Conservation (phyloP, 345 rosid genomes). For the Dimocarpus longan region DNA sequence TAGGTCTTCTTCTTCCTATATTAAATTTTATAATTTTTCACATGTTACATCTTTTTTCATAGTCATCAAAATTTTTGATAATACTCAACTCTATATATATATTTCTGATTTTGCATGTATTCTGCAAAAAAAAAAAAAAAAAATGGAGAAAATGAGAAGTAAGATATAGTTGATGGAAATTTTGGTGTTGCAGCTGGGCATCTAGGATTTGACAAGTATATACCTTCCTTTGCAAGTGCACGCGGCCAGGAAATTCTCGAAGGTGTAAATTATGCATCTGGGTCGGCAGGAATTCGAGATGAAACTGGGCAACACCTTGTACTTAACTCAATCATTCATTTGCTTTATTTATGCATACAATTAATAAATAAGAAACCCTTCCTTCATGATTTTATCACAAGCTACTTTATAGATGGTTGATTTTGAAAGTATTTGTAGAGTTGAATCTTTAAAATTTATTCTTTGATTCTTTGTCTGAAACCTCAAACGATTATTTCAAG, state of each 20-base stretch:
- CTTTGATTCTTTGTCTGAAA: too few species aligned
- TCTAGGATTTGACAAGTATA: constrained; percentile 40
- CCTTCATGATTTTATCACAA: too few species aligned
- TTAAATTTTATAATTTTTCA: neutral
- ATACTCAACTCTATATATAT: neutral
- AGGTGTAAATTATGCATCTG: constrained; percentile 77
- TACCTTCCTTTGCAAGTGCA: constrained; percentile 43
- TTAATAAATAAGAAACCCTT: too few species aligned
- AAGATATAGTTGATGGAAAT: neutral
- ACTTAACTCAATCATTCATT: neutral
- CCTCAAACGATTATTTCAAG: too few species aligned
- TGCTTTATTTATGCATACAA: neutral
- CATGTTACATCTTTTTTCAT: neutral
- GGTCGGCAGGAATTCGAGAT: constrained; percentile 57
- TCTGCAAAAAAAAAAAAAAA: too few species aligned
- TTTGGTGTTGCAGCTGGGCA: constrained; percentile 34
- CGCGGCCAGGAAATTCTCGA: constrained; percentile 29
- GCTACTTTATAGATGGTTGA: too few species aligned
- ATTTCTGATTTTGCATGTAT: neutral
- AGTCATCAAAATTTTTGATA: neutral
- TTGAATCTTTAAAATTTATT: too few species aligned
- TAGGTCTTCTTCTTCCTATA: constrained; percentile 33
- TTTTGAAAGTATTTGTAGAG: too few species aligned
- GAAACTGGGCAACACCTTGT: constrained; percentile 55
- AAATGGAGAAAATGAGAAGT: too few species aligned